Evolutionary conservation across 306 rosid genomes (phyloP).

Genomic region (Lathyrus sativus): DNA sequence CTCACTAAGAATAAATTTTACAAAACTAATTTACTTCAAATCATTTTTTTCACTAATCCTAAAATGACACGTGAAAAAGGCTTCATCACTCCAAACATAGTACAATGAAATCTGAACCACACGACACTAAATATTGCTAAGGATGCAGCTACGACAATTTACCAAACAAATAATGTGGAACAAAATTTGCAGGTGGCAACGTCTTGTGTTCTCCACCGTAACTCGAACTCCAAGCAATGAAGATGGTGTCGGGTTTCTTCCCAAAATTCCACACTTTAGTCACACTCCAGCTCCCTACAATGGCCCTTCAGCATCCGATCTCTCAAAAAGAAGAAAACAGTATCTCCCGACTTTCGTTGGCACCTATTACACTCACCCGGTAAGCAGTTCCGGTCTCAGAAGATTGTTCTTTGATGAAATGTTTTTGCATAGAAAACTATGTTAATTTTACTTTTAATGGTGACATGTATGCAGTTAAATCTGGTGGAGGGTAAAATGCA

Average conservation of each 20-base stretch:
- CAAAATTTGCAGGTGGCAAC: slow-evolving; percentile 29
- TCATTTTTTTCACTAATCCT: too few species aligned
- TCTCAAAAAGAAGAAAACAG: slow-evolving; percentile 42
- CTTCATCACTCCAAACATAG: neutral
- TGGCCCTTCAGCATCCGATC: slow-evolving; percentile 50
- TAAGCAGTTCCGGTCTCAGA: slow-evolving; percentile 12
- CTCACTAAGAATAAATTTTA: too few species aligned
- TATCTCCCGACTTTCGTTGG: slow-evolving; percentile 40
- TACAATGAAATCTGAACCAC: neutral
- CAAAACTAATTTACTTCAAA: too few species aligned
- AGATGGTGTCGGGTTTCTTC: slow-evolving; percentile 20
- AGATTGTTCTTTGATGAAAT: neutral
- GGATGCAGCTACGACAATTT: slow-evolving; percentile 22
- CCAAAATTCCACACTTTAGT: slow-evolving; percentile 48
- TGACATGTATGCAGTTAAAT: slow-evolving; percentile 41
- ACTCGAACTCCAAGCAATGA: slow-evolving; percentile 30
- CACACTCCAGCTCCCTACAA: slow-evolving; percentile 47
- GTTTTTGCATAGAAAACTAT: slow-evolving; percentile 4
- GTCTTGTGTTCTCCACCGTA: slow-evolving; percentile 30
- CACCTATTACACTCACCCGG: slow-evolving; percentile 42
- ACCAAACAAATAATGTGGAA: neutral
- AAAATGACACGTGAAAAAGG: neutral
- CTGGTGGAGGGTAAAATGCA: slow-evolving; percentile 62
- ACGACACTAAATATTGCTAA: neutral
- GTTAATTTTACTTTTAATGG: neutral